Percentiles rank a stretch among this genome's conserved stretches.
phyloP scores from a whole-genome alignment of 208 protist species.

The Trypanosoma caninum region DNA sequence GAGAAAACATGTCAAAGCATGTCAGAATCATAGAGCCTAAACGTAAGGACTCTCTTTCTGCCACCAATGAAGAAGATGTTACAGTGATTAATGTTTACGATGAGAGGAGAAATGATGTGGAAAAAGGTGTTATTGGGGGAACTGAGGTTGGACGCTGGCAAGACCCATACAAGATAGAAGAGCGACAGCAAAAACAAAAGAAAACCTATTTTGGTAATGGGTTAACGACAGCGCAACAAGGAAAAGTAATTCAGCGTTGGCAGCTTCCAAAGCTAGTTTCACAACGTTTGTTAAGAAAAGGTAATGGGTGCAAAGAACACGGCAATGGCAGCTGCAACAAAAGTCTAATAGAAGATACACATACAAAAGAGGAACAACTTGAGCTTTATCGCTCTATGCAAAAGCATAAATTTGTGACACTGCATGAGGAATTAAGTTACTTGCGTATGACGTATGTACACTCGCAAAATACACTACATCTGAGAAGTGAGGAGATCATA shows the following conservation, averaged over 20 bases:
- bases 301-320: background rate
- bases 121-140: background rate
- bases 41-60: background rate
- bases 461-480: constrained; percentile 45
- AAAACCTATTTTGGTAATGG: too few relatives aligned
- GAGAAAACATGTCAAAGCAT: background rate
- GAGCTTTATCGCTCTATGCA: constrained; percentile 53
- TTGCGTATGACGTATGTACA: constrained; percentile 55
- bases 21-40: background rate
- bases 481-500: constrained; percentile 48
- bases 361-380: constrained; percentile 11
- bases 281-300: background rate
- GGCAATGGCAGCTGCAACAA: background rate
- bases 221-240: too few relatives aligned
- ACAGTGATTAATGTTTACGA: background rate
- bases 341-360: background rate
- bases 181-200: background rate
- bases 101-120: background rate
- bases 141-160: background rate
- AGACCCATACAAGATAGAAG: background rate
- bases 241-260: background rate
- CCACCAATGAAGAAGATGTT: background rate
- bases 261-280: background rate
- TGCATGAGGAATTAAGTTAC: constrained; percentile 65
- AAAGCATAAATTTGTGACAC: constrained; percentile 46